Base-by-base conservation (phyloP, 1,284 basidiomycete genomes). In the Apiotrichum mycotoxinovorans region DNA sequence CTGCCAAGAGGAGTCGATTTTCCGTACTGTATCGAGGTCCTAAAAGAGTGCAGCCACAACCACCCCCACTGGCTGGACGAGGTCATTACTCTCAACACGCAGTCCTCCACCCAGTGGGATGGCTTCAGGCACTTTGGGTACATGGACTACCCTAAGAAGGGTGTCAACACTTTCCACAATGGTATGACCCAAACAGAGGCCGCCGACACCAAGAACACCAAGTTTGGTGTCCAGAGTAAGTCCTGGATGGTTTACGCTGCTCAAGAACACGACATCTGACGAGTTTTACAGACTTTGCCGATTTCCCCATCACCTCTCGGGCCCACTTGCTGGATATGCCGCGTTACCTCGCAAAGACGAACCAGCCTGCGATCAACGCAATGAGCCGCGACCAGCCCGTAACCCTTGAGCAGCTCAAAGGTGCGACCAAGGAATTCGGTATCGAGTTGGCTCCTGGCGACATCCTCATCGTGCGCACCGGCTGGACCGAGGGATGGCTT, bases 91-190 rank as follows among this genome's bases (percentile, higher is more conserved):
- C 64, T 77, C 64, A 79, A 79, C 58, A 76, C 76, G 1, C 77
- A 79, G 61, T 61, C 62, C 18, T 74, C 74, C n/a, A 72, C 75
- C 4, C 78, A 79, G 51, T 77, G 76, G 75, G 77, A 78, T 55
- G 75, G 76, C 4, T 69, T 75, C 49, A 60, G 72, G 15, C 76
- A 78, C 62, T 74, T 66, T 66, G 46, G 46, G 17, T 38, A 50
- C 48, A 40, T 43, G 45, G 47, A 60, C 51, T 60, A 53, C 33
- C 58, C 58, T n/a, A 14, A 52, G 43, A 46, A 60, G 54, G 58
- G 58, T 27, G 20, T 53, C 35, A 45, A 47, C 48, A 47, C 41
- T 11, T 61, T 53, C 51, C 57, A 62, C 44, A 54, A 54, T 47
- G 60, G 60, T 12, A 48, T 56, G 51, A 54, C 54, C 11, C 23